Conservation (phyloP, 805 yeast species). For the Kuraishia cidri region DNA sequence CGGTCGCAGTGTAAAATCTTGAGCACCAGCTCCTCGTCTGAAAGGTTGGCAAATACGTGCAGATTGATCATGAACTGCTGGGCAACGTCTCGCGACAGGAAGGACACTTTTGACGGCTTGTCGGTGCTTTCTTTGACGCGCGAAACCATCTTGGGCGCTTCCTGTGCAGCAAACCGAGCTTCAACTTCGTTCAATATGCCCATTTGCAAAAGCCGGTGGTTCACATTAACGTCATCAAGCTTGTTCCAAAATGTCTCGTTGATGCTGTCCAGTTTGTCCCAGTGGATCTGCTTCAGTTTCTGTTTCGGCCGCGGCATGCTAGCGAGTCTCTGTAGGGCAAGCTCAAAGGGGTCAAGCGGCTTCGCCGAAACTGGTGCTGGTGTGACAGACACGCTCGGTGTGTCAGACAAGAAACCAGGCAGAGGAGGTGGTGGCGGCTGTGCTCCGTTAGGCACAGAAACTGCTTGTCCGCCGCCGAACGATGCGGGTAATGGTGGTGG, state of each 20-base stretch:
- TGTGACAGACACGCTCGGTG: no score
- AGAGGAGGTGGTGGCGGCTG: not conserved
- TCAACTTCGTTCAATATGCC: constrained; percentile 67
- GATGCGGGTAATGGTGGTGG: constrained; percentile 3
- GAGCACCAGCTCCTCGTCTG: constrained; percentile 44
- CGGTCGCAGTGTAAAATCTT: constrained; percentile 55
- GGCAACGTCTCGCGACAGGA: constrained; percentile 61
- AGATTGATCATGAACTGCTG: constrained; percentile 78
- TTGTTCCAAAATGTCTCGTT: constrained; percentile 58
- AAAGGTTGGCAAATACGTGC: constrained; percentile 45
- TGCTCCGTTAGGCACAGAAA: not conserved
- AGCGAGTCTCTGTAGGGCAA: no score
- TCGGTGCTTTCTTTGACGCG: constrained; percentile 19
- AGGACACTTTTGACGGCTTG: constrained; percentile 27
- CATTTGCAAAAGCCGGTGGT: constrained; percentile 37
- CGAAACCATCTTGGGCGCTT: constrained; percentile 27
- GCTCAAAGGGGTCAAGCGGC: no score
- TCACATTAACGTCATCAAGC: constrained; percentile 31
- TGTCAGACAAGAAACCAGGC: constrained; percentile 2
- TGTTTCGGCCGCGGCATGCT: constrained; percentile 40
- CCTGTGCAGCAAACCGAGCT: constrained; percentile 37
- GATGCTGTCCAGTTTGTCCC: constrained; percentile 64
- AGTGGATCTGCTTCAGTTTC: constrained; percentile 70
- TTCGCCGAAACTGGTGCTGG: no score
- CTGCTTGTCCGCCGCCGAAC: not conserved